These are phyloP conservation scores for Umbelopsis sp. DNA, from an alignment of 371 early-diverging fungal species.

Conservation along the genomic window DNA sequence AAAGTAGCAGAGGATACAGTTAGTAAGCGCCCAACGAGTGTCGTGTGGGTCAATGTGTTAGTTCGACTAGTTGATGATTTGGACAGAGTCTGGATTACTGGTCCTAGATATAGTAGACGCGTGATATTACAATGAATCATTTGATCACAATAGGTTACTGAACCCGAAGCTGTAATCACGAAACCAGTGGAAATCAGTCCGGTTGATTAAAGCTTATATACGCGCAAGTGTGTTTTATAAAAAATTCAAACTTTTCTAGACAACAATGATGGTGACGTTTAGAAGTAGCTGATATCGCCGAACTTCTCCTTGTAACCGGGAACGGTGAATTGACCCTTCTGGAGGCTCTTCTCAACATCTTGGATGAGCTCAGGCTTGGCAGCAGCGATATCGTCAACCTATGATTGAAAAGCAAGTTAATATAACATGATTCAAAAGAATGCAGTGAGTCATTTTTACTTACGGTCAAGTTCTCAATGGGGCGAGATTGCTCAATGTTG, in stretches of 20 bases:
- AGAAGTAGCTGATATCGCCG: slow-evolving; percentile 79
- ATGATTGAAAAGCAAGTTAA: slow-evolving; percentile 19
- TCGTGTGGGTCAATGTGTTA: slow-evolving; percentile 41
- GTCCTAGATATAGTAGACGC: slow-evolving; percentile 33
- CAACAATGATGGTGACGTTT: slow-evolving; percentile 32
- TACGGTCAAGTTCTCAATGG: slow-evolving; percentile 94
- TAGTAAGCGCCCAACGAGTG: slow-evolving; percentile 16
- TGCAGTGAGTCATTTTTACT: slow-evolving; percentile 24
- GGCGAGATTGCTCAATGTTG: slow-evolving; percentile 94
- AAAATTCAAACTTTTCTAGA: slow-evolving; percentile 17
- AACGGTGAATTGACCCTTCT: slow-evolving; percentile 90
- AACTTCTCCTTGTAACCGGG: slow-evolving; percentile 95
- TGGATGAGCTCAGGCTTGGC: slow-evolving; percentile 91
- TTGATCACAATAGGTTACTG: no score
- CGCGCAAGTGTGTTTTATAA: background rate
- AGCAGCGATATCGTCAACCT: slow-evolving; percentile 93
- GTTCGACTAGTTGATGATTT: slow-evolving; percentile 31
- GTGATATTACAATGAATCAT: background rate
- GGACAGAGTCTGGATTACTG: slow-evolving; percentile 30
- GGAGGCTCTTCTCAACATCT: slow-evolving; percentile 86
- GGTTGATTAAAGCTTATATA: background rate
- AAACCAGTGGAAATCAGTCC: background rate
- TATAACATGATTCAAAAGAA: background rate
- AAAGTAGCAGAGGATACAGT: background rate
- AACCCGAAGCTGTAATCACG: background rate